Evolutionary conservation across 2,329 filamentous ascomycete genomes (phyloP).

Genomic region (Ascochyta lentis): DNA sequence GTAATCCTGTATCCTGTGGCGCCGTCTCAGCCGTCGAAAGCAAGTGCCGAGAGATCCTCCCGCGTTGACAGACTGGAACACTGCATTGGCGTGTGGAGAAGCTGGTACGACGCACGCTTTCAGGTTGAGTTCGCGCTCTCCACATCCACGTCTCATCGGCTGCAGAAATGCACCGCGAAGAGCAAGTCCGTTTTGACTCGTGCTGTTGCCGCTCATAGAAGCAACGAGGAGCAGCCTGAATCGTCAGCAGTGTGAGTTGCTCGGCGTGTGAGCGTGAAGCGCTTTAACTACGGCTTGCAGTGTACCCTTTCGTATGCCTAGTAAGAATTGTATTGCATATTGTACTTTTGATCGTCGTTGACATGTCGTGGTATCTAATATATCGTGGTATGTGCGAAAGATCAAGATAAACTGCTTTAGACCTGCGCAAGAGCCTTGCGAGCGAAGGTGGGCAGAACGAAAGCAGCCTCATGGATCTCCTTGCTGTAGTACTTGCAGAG

Average conservation of each 20-base stretch:
- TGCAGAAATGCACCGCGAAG: not conserved
- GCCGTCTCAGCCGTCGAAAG: not conserved
- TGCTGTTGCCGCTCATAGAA: not conserved
- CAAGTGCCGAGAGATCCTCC: not conserved
- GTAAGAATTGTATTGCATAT: slow-evolving; percentile 14
- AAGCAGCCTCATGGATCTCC: slow-evolving; percentile 93
- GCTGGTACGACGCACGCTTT: not conserved
- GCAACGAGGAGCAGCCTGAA: not conserved
- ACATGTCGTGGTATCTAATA: slow-evolving; percentile 44
- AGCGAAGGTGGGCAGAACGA: slow-evolving; percentile 92
- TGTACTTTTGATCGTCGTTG: slow-evolving; percentile 33
- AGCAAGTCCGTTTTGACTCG: not conserved
- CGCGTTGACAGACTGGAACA: slow-evolving; percentile 5
- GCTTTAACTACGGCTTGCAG: not conserved
- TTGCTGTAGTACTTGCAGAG: slow-evolving; percentile 97
- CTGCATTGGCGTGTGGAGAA: not conserved
- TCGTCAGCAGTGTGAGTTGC: not conserved
- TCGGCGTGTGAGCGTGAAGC: not conserved
- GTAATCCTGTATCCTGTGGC: not conserved
- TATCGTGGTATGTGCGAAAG: slow-evolving; percentile 26
- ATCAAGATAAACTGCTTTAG: slow-evolving; percentile 6
- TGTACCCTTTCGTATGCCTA: not conserved
- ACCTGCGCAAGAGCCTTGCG: slow-evolving; percentile 66
- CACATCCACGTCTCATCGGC: not conserved
- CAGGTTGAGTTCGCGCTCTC: not conserved